A percentile compares a stretch with the other conserved stretches of the same genome.
phyloP scores from a whole-genome alignment of 208 protist species.

The Trypanosoma brucei region DNA sequence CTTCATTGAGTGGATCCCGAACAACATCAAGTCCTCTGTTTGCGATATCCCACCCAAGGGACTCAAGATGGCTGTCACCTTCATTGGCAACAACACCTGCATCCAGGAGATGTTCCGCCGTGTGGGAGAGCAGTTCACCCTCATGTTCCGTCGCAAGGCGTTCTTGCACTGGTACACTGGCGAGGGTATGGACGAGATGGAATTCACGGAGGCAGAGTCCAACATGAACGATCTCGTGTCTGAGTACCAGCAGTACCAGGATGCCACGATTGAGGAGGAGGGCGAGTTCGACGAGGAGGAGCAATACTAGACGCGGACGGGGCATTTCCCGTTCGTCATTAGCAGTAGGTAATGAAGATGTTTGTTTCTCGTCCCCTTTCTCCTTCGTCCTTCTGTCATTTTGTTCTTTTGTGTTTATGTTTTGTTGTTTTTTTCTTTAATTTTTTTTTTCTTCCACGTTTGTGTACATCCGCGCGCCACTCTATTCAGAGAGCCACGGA shows the following conservation, averaged over 20 bases:
- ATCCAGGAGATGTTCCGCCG: slow-evolving; percentile 94
- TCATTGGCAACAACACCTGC: slow-evolving; percentile 93
- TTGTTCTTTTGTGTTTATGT: not conserved
- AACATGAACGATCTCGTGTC: slow-evolving; percentile 94
- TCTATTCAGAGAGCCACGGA: no score
- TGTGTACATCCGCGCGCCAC: no score
- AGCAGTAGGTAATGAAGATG: not conserved
- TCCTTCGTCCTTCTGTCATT: not conserved
- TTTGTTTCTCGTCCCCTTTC: not conserved
- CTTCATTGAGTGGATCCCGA: slow-evolving; percentile 89
- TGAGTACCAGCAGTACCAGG: slow-evolving; percentile 94
- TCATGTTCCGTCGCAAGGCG: slow-evolving; percentile 98
- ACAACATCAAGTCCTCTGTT: slow-evolving; percentile 74
- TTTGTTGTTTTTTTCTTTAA: slow-evolving; percentile 3
- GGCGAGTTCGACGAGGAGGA: slow-evolving; percentile 75
- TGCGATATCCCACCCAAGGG: slow-evolving; percentile 92
- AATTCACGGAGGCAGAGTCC: slow-evolving; percentile 91
- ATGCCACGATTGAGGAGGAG: slow-evolving; percentile 86
- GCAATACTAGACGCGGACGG: slow-evolving; percentile 31
- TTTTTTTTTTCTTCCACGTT: not conserved
- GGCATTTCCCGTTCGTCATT: not conserved
- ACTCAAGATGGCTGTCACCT: slow-evolving; percentile 91
- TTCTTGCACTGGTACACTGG: slow-evolving; percentile 99
- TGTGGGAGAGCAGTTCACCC: slow-evolving; percentile 95
- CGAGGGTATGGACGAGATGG: slow-evolving; percentile 90